Evolutionary conservation across 2,329 filamentous ascomycete species (phyloP).

Genomic region (Verticillium albo-atrum): DNA sequence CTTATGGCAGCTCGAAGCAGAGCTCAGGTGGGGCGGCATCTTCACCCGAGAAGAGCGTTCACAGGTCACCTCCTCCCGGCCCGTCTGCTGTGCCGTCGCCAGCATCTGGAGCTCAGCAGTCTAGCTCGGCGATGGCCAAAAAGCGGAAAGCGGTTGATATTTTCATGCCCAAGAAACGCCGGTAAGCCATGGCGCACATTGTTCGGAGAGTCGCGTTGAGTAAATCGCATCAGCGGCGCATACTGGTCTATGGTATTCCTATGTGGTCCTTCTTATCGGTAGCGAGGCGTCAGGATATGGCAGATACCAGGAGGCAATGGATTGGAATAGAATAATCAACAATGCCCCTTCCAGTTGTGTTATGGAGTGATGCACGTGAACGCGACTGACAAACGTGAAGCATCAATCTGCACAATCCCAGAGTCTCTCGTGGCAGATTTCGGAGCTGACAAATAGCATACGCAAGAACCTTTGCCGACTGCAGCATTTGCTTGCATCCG

Average conservation of each 20-base stretch:
- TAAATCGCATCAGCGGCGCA: no score
- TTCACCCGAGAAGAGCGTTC: neutral
- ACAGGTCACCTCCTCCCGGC: neutral
- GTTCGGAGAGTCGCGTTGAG: neutral
- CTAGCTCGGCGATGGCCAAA: neutral
- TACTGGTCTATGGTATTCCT: conserved; percentile 1
- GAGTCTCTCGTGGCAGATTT: neutral
- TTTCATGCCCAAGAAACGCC: conserved; percentile 45
- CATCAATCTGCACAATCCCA: no score
- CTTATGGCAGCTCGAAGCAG: neutral
- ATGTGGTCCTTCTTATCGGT: neutral
- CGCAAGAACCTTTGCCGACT: neutral
- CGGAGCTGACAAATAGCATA: neutral
- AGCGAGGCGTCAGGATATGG: conserved; percentile 4
- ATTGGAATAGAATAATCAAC: neutral
- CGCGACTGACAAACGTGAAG: no score
- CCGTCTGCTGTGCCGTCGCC: neutral
- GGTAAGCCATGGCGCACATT: neutral
- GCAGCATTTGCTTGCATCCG: neutral
- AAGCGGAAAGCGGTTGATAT: conserved; percentile 44
- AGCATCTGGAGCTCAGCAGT: neutral
- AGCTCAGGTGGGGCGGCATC: neutral
- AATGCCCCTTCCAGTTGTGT: neutral
- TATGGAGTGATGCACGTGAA: neutral
- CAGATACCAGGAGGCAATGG: conserved; percentile 4